phyloP scores from a whole-genome alignment of 2,329 filamentous ascomycete genomes.

The Shiraia sp. region DNA sequence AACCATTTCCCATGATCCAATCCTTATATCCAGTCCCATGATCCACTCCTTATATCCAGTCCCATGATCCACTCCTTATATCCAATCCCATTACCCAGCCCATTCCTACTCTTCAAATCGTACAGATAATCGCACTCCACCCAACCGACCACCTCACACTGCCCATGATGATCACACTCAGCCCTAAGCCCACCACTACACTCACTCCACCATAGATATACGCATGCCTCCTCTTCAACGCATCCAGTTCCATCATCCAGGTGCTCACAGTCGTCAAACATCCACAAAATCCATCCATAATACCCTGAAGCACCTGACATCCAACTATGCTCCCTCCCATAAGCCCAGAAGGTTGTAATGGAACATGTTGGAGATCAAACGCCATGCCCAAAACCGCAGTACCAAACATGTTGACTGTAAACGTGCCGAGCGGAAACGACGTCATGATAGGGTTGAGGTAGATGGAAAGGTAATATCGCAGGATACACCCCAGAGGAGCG shows the following conservation, averaged over 20 bases:
- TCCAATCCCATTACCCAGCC: too few species aligned
- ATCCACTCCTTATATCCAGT: too few species aligned
- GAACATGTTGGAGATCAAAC: conserved; percentile 75
- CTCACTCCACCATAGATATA: conserved; percentile 72
- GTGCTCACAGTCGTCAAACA: conserved; percentile 54
- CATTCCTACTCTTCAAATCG: conserved; percentile 12
- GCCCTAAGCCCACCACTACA: conserved; percentile 60
- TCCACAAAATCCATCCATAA: conserved; percentile 55
- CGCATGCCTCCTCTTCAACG: conserved; percentile 54
- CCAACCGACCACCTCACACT: conserved; percentile 69
- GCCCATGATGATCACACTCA: conserved; percentile 74
- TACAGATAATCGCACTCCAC: conserved; percentile 43
- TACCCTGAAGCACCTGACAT: conserved; percentile 53
- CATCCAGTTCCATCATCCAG: conserved; percentile 52
- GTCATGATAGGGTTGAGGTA: conserved; percentile 69
- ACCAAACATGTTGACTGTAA: conserved; percentile 77
- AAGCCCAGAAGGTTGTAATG: conserved; percentile 49
- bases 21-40: too few species aligned
- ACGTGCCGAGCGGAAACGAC: conserved; percentile 83
- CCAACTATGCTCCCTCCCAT: conserved; percentile 47
- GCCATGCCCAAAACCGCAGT: conserved; percentile 74
- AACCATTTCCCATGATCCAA: too few species aligned
- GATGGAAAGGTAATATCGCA: conserved; percentile 73
- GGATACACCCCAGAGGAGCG: conserved; percentile 76
- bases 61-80: too few species aligned